Evolutionary conservation across 2,329 filamentous ascomycete species (phyloP).

Genomic region (Fusarium sarcochroum): DNA sequence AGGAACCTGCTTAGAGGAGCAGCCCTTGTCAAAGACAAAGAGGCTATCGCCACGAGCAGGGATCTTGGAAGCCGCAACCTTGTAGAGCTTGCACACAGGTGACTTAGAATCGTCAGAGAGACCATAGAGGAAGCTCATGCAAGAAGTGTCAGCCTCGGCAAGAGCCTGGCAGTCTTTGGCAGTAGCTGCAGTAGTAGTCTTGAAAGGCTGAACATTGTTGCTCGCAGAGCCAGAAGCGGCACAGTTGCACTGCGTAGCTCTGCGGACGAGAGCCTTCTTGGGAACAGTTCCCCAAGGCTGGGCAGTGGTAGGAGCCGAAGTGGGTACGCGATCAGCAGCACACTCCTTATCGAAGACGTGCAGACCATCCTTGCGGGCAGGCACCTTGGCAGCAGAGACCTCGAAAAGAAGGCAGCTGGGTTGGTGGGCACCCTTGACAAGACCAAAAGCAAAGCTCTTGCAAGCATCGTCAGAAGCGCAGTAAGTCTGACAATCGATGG

Average conservation of each 20-base stretch:
- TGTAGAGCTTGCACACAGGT: slow-evolving; percentile 18
- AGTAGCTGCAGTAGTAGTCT: slow-evolving; percentile 9
- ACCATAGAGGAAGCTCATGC: slow-evolving; percentile 15
- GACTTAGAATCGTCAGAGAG: slow-evolving; percentile 3
- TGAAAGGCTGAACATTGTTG: neutral
- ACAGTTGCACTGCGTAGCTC: slow-evolving; percentile 16
- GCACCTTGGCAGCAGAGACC: neutral
- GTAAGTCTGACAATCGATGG: slow-evolving; percentile 10
- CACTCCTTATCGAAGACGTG: slow-evolving; percentile 19
- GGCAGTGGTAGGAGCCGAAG: slow-evolving; percentile 8
- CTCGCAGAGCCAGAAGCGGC: slow-evolving; percentile 9
- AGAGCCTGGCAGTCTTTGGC: slow-evolving; percentile 13
- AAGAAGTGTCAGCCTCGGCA: slow-evolving; percentile 8
- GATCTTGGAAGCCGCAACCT: slow-evolving; percentile 14
- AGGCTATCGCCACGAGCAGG: neutral
- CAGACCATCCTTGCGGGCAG: slow-evolving; percentile 12
- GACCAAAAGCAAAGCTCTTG: slow-evolving; percentile 14
- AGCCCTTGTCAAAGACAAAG: slow-evolving; percentile 8
- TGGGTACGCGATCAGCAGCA: neutral
- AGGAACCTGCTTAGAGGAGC: slow-evolving; percentile 20
- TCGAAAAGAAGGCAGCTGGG: slow-evolving; percentile 13
- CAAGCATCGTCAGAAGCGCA: slow-evolving; percentile 15
- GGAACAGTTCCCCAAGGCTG: slow-evolving; percentile 12
- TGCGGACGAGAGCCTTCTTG: neutral
- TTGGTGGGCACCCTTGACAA: neutral